Evolutionary conservation across 306 rosid species (phyloP), one percentile per base, ranked within the genome.

Genomic region (Glycyrrhiza uralensis): DNA sequence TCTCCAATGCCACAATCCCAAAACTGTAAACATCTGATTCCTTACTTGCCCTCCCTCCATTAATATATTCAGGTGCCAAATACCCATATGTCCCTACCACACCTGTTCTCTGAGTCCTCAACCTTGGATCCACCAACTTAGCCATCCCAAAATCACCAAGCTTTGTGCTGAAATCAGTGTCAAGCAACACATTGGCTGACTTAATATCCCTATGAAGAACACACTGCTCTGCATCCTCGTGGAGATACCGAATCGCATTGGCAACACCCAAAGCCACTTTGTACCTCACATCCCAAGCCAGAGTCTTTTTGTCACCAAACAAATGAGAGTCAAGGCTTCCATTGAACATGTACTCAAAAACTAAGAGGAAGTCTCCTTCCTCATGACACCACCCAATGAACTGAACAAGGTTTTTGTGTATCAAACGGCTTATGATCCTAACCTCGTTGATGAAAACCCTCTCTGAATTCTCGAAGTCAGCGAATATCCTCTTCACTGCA

Each of bases 121-220:
- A 38, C 60, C 65, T 64, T 0, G 85, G 86, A 39, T 89, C 86
- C 11, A 89, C 77, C 8, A 86, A 33, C 33, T 85, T 80, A 1
- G 92, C 92, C 52, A 83, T 60, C 8, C 93, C 93, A 20, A 85
- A 88, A 56, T 88, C 89, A 0, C 88, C 85, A 18, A 88, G 85
- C 64, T 88, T 88, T 0, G 86, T 74, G 73, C 66, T 84, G 56
- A 86, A 89, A 61, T 85, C 80, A 0, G 50, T 66, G 66, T 89
- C 89, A 41, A 89, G n/a, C 29, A 89, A 28, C 35, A 89, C 68
- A 44, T 89, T 84, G 1, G 84, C 88, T 0, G 91, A 85, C 28
- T 86, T 89, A 2, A 86, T 85, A 23, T 86, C 96, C 18, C 91
- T 79, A 6, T 85, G 92, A 17, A 86, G 84, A 9, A 89, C 80